Percentiles rank a stretch among this genome's conserved stretches.
Evolutionary conservation across 129 eudicot species (phyloP).

Genomic region (Tanacetum coccineum): DNA sequence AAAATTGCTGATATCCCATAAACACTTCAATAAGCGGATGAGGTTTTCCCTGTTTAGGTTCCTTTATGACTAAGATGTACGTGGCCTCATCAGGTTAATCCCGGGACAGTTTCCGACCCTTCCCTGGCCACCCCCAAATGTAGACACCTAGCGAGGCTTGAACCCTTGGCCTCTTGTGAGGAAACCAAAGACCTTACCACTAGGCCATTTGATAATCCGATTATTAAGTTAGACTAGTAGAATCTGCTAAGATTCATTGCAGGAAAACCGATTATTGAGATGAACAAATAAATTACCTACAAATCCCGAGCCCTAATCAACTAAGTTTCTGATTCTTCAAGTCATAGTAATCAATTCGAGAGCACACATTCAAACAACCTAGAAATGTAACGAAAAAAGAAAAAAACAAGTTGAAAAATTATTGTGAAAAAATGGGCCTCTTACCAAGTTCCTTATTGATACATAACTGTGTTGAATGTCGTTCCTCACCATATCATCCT

Average conservation of each 20-base stretch:
- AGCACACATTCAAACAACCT: background rate
- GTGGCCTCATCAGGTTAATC: no score
- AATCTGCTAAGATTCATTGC: background rate
- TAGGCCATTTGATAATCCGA: background rate
- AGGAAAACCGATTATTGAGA: background rate
- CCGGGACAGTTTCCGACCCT: no score
- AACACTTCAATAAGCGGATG: no score
- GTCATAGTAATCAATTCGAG: slow-evolving; percentile 4
- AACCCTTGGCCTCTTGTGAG: no score
- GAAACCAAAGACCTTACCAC: no score
- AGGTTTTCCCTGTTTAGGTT: no score
- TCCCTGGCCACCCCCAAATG: no score
- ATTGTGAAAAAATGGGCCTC: slow-evolving; percentile 9
- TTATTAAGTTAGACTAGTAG: background rate
- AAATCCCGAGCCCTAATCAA: background rate
- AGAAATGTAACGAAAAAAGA: background rate
- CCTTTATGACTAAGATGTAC: no score
- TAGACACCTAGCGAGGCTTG: no score
- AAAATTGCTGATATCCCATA: no score
- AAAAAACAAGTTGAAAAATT: slow-evolving; percentile 3
- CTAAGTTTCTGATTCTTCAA: slow-evolving; percentile 4
- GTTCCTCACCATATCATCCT: slow-evolving; percentile 70
- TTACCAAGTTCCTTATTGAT: slow-evolving; percentile 68
- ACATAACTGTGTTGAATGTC: slow-evolving; percentile 61
- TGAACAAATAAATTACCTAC: background rate